Percentiles rank a stretch among this genome's conserved stretches.
Conservation (phyloP, 495 filamentous ascomycete species). For the Penicillium tannophilum region DNA sequence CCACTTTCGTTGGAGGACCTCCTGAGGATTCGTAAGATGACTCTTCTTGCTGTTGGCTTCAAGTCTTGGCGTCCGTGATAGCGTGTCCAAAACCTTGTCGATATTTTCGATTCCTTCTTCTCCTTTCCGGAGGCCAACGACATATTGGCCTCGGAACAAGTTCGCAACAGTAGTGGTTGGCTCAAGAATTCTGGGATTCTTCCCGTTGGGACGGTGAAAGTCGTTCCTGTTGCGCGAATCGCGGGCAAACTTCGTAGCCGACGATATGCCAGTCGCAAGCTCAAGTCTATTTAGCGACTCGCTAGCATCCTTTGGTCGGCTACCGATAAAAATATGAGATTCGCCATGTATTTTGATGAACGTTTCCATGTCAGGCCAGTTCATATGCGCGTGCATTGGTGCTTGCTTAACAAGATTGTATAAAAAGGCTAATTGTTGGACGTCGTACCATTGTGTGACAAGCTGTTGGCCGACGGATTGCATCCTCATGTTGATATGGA, state of each 20-base stretch:
- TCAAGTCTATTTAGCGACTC: slow-evolving; percentile 34
- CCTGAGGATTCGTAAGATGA: background rate
- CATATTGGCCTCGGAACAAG: slow-evolving; percentile 27
- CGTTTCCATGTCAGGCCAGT: slow-evolving; percentile 39
- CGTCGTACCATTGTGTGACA: slow-evolving; percentile 33
- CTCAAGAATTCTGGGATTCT: slow-evolving; percentile 25
- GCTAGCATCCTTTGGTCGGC: slow-evolving; percentile 27
- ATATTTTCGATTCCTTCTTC: slow-evolving; percentile 24
- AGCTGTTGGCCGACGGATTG: slow-evolving; percentile 29
- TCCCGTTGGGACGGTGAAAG: slow-evolving; percentile 27
- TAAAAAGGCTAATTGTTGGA: slow-evolving; percentile 33
- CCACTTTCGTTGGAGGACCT: slow-evolving; percentile 22
- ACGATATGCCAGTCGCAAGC: slow-evolving; percentile 31
- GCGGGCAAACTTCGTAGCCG: slow-evolving; percentile 29
- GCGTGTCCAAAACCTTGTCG: slow-evolving; percentile 27
- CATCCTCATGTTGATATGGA: slow-evolving; percentile 30
- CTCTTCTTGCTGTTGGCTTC: slow-evolving; percentile 18
- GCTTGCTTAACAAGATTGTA: slow-evolving; percentile 25
- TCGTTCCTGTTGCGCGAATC: slow-evolving; percentile 21
- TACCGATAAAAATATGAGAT: slow-evolving; percentile 34
- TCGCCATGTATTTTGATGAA: slow-evolving; percentile 38
- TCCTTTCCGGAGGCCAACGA: slow-evolving; percentile 10
- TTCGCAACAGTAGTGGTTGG: slow-evolving; percentile 29
- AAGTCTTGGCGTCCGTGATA: slow-evolving; percentile 23
- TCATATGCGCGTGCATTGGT: slow-evolving; percentile 23